These are phyloP conservation scores for Populus deltoides DNA, from an alignment of 345 rosid species.

Conservation along the genomic window DNA sequence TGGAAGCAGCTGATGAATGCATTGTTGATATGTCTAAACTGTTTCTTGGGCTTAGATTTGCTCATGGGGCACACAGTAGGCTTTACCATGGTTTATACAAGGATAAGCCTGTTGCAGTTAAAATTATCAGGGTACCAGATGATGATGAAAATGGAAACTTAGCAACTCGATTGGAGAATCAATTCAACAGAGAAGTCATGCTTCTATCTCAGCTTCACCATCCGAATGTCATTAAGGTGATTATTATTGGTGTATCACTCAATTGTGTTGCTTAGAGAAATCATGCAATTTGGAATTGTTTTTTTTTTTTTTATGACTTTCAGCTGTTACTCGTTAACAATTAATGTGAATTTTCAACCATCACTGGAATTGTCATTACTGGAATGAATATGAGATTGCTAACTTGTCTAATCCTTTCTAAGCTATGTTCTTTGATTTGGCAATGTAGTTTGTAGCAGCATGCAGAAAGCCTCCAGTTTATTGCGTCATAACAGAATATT, in stretches of 20 bases:
- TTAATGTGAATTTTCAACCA: neutral
- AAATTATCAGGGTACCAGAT: conserved; percentile 81
- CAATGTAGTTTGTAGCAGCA: conserved; percentile 65
- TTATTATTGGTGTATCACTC: neutral
- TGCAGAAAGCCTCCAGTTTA: conserved; percentile 68
- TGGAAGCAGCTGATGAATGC: conserved; percentile 60
- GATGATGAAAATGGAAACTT: conserved; percentile 74
- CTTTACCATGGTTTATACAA: conserved; percentile 90
- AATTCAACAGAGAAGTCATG: conserved; percentile 78
- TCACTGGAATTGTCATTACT: neutral
- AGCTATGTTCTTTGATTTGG: conserved; percentile 4
- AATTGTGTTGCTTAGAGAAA: neutral
- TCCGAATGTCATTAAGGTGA: conserved; percentile 84
- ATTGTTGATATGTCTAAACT: conserved; percentile 80
- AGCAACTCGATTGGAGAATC: conserved; percentile 73
- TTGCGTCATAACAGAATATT: conserved; percentile 69
- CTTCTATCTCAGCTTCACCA: conserved; percentile 73
- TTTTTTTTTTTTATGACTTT: too few relatives aligned
- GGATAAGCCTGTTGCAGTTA: conserved; percentile 93
- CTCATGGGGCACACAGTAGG: conserved; percentile 88
- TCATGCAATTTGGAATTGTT: neutral
- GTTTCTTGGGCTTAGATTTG: conserved; percentile 86
- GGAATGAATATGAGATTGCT: neutral
- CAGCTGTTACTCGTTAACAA: neutral
- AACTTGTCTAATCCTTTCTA: neutral